A percentile compares a stretch with the other conserved stretches of the same genome.
Evolutionary conservation across 2,329 filamentous ascomycete genomes (phyloP).

Genomic region (Neospermospora avenae): DNA sequence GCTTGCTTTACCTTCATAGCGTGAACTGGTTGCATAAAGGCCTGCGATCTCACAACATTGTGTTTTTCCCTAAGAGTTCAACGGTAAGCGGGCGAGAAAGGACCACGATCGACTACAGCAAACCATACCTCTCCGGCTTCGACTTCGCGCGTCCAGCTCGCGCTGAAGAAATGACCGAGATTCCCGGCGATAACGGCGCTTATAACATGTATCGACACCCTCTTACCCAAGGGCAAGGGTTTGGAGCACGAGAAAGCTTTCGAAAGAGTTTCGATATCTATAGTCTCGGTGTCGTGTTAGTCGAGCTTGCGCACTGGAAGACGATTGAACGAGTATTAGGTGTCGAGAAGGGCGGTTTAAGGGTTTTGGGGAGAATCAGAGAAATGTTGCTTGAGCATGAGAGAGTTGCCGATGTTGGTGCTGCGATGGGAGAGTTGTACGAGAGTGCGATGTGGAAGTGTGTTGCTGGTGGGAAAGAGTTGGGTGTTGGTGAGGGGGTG

Average conservation of each 20-base stretch:
- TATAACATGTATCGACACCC: constrained; percentile 51
- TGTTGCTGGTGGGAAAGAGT: constrained; percentile 36
- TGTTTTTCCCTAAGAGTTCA: constrained; percentile 44
- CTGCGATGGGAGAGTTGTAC: constrained; percentile 41
- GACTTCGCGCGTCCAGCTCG: constrained; percentile 51
- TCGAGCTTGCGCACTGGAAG: constrained; percentile 53
- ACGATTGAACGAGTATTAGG: constrained; percentile 43
- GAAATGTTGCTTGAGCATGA: constrained; percentile 34
- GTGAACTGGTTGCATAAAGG: constrained; percentile 58
- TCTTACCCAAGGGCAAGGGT: constrained; percentile 18
- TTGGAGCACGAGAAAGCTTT: constrained; percentile 18
- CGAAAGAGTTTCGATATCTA: constrained; percentile 51
- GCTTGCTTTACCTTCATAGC: constrained; percentile 51
- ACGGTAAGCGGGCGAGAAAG: background rate
- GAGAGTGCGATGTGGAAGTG: constrained; percentile 40
- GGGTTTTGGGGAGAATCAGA: constrained; percentile 38
- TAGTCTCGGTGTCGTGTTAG: constrained; percentile 48
- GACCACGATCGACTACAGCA: constrained; percentile 36
- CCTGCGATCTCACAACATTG: constrained; percentile 50
- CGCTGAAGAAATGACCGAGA: constrained; percentile 49
- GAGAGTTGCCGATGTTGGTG: constrained; percentile 37
- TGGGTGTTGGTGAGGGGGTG: constrained; percentile 39
- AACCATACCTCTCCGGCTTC: constrained; percentile 50
- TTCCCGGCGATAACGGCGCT: constrained; percentile 42
- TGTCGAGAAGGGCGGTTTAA: constrained; percentile 40